Evolutionary conservation across 73 alveolate genomes (phyloP).

Genomic region (Paraurostyla sp.): DNA sequence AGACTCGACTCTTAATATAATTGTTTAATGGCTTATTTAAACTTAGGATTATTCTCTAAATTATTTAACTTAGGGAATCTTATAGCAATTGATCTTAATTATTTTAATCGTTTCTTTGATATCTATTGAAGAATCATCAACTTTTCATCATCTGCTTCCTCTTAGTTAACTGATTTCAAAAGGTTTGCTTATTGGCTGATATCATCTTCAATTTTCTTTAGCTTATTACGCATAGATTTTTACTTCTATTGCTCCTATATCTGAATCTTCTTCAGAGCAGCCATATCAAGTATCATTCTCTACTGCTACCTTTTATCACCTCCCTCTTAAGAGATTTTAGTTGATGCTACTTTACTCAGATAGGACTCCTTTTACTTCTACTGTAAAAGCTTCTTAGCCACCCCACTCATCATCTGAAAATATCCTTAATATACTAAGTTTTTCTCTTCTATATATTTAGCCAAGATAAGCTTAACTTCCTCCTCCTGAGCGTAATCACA

Average conservation of each 20-base stretch:
- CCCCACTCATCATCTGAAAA: neutral
- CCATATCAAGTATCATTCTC: neutral
- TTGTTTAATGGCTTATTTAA: conserved; percentile 18
- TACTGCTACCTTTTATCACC: neutral
- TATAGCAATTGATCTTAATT: neutral
- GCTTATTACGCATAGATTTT: neutral
- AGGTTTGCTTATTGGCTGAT: neutral
- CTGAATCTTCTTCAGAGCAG: neutral
- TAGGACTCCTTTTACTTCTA: neutral
- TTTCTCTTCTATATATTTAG: neutral
- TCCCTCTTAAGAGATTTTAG: neutral
- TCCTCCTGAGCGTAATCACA: conserved; percentile 36
- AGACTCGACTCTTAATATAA: neutral
- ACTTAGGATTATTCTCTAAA: conserved; percentile 21
- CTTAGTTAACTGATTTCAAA: neutral
- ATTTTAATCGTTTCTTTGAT: neutral
- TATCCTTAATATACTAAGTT: conserved; percentile 17
- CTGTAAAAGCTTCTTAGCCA: neutral
- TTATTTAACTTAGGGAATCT: neutral
- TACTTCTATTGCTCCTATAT: neutral
- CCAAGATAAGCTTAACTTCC: neutral
- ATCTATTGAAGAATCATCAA: neutral
- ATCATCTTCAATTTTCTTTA: conserved; percentile 20
- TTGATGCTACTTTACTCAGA: neutral
- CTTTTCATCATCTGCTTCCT: neutral